Evolutionary conservation across 208 protist species (phyloP).

Genomic region (Endotrypanum monterogeii): DNA sequence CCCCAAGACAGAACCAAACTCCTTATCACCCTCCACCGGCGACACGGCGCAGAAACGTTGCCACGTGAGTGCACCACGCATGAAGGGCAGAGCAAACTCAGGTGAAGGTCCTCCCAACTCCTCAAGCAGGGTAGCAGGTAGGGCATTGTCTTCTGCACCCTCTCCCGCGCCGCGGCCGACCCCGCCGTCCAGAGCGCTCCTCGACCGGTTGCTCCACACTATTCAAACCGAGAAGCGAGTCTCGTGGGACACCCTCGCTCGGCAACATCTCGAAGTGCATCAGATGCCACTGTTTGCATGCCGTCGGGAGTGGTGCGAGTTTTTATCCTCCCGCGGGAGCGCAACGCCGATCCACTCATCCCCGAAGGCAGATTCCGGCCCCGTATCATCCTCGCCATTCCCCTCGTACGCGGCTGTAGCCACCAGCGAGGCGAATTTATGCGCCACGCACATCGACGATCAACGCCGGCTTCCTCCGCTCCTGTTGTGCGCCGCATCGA

Average conservation of each 20-base stretch:
- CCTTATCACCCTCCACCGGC: background rate
- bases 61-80: background rate
- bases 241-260: constrained; percentile 23
- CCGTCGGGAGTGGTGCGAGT: constrained; percentile 35
- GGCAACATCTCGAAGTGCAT: constrained; percentile 22
- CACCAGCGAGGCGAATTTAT: background rate
- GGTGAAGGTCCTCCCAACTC: background rate
- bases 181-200: constrained; percentile 26
- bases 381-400: background rate
- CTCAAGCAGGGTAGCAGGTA: background rate
- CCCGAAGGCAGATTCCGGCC: background rate
- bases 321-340: constrained; percentile 17
- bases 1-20: background rate
- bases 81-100: background rate
- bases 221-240: constrained; percentile 29
- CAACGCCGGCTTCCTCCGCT: constrained; percentile 17
- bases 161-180: background rate
- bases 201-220: constrained; percentile 17
- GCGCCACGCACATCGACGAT: background rate
- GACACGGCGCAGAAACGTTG: background rate
- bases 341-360: constrained; percentile 14
- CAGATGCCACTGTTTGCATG: constrained; percentile 37
- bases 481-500: constrained; percentile 63
- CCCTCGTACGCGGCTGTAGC: background rate
- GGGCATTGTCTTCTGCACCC: background rate